phyloP scores from a whole-genome alignment of 2,329 filamentous ascomycete genomes.

The Verruconis gallopava region DNA sequence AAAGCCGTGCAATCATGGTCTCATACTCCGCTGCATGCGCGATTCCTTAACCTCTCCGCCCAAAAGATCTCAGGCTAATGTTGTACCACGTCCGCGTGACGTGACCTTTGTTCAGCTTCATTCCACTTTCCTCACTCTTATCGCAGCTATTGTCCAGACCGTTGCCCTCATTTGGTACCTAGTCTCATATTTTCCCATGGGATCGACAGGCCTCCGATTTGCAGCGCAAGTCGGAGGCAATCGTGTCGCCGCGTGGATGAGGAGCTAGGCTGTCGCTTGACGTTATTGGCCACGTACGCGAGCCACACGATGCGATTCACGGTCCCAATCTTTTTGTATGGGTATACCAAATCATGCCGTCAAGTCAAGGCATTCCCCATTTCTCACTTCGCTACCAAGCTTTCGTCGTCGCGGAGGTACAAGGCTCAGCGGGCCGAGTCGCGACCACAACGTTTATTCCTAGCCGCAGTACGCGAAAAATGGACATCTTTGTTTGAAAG shows the following conservation, averaged over 20 bases:
- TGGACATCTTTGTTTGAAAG: too few species aligned
- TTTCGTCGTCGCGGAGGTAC: too few species aligned
- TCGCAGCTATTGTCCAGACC: slow-evolving; percentile 74
- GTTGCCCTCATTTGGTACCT: slow-evolving; percentile 82
- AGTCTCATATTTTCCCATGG: slow-evolving; percentile 97
- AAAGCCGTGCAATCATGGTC: neutral
- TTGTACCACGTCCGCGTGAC: slow-evolving; percentile 22
- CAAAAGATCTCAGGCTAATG: slow-evolving; percentile 16
- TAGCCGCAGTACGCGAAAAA: neutral
- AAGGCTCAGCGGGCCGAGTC: neutral
- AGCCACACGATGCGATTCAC: neutral
- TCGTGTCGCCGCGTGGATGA: slow-evolving; percentile 80
- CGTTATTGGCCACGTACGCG: neutral
- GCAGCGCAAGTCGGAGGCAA: slow-evolving; percentile 76
- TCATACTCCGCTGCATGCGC: neutral
- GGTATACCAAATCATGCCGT: too few species aligned
- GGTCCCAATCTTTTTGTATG: neutral
- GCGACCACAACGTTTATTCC: neutral
- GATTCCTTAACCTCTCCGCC: too few species aligned
- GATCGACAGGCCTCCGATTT: slow-evolving; percentile 72
- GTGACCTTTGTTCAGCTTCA: slow-evolving; percentile 48
- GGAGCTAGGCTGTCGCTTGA: slow-evolving; percentile 41
- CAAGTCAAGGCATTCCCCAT: too few species aligned
- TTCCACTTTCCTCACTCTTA: slow-evolving; percentile 70
- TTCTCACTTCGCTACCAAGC: too few species aligned